Conservation (phyloP, 257 asterid species). For the Leptodermis oblonga region DNA sequence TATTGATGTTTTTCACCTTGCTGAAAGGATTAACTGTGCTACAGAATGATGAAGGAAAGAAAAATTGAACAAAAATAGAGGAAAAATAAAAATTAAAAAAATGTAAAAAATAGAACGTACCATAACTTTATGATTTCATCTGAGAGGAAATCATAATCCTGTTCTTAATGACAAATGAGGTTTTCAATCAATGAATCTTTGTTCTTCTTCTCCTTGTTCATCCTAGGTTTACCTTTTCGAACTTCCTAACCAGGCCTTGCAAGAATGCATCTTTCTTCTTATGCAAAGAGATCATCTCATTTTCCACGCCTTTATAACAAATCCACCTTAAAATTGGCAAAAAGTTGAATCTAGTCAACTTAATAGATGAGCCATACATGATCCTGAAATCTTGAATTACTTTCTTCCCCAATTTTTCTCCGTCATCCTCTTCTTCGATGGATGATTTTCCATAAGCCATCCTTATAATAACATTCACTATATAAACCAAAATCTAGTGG, state of each 20-base stretch:
- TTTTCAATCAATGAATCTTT: constrained; percentile 28
- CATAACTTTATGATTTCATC: constrained; percentile 44
- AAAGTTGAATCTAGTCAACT: constrained; percentile 39
- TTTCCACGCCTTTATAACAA: constrained; percentile 52
- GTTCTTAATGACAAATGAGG: constrained; percentile 33
- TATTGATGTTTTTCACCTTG: no score
- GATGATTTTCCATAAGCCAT: constrained; percentile 29
- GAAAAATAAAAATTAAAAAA: no score
- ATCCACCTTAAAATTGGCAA: constrained; percentile 58
- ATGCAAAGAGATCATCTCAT: constrained; percentile 18
- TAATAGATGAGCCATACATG: constrained; percentile 15
- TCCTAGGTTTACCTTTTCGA: background rate
- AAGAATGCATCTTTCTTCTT: constrained; percentile 38
- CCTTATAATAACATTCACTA: constrained; percentile 35
- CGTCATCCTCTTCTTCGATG: constrained; percentile 33
- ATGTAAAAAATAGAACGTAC: no score
- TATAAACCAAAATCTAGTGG: constrained; percentile 18
- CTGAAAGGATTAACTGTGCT: no score
- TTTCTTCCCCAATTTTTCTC: constrained; percentile 28
- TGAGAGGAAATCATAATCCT: constrained; percentile 48
- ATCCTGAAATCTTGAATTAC: constrained; percentile 23
- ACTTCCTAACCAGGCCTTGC: constrained; percentile 31
- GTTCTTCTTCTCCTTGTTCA: constrained; percentile 11
- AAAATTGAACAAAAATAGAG: no score
- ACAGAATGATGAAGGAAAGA: no score